Evolutionary conservation across 1,284 basidiomycete genomes (phyloP).

Genomic region (Trichosporon sp.): DNA sequence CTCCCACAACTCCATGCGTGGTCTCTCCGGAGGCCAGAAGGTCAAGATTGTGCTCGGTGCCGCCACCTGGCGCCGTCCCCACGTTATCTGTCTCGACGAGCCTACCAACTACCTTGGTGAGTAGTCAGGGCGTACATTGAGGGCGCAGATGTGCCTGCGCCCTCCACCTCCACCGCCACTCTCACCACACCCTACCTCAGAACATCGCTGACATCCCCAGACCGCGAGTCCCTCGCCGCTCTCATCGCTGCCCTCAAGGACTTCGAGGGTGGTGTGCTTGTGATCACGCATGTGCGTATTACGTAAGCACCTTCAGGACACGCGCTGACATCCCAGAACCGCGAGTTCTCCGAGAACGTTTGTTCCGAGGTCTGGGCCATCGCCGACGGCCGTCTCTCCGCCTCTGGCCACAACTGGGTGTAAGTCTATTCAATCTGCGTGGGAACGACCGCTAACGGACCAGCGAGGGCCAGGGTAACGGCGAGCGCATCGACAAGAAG

Average conservation of each 20-base stretch:
- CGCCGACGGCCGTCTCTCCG: constrained; percentile 85
- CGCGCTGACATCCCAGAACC: constrained; percentile 55
- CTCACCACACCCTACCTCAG: background rate
- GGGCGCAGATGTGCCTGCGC: background rate
- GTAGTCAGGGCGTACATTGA: background rate
- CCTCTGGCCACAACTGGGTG: constrained; percentile 97
- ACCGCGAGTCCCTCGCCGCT: constrained; percentile 94
- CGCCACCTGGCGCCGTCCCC: constrained; percentile 96
- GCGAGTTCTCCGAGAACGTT: constrained; percentile 94
- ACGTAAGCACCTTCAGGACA: too few relatives aligned
- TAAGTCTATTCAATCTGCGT: background rate
- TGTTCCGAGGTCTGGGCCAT: constrained; percentile 67
- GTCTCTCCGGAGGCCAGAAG: constrained; percentile 98
- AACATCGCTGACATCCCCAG: constrained; percentile 37
- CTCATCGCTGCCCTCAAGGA: constrained; percentile 92
- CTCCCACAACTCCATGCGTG: constrained; percentile 93
- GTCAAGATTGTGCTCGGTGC: constrained; percentile 99
- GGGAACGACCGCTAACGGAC: background rate
- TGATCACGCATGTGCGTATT: constrained; percentile 97
- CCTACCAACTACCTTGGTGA: constrained; percentile 76
- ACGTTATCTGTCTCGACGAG: constrained; percentile 96
- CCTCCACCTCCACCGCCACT: background rate
- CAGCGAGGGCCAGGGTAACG: constrained; percentile 83
- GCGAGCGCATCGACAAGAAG: constrained; percentile 82
- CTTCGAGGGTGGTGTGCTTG: constrained; percentile 94